Conservation (phyloP, 2,329 filamentous ascomycete species). For the Periconia macrospinosa region DNA sequence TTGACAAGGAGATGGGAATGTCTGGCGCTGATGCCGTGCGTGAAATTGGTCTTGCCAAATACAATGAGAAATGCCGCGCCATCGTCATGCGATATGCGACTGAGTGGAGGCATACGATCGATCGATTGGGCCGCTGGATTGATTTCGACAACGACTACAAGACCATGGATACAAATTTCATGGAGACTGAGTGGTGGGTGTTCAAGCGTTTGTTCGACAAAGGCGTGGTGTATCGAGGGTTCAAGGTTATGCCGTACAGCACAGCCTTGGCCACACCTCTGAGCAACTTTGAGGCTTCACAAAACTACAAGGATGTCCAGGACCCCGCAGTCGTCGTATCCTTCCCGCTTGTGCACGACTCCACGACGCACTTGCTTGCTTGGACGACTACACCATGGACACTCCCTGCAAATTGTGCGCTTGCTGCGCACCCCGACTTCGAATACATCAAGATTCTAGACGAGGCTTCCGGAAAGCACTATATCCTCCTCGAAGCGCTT, state of each 20-base stretch:
- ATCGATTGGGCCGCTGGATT: slow-evolving; percentile 90
- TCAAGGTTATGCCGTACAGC: slow-evolving; percentile 93
- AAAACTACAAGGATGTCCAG: slow-evolving; percentile 92
- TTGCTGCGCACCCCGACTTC: slow-evolving; percentile 79
- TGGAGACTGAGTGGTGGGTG: slow-evolving; percentile 97
- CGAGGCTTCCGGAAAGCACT: slow-evolving; percentile 78
- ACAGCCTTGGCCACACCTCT: slow-evolving; percentile 86
- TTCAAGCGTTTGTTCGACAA: slow-evolving; percentile 94
- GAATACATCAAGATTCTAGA: slow-evolving; percentile 88
- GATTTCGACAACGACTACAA: slow-evolving; percentile 99
- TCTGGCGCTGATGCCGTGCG: slow-evolving; percentile 84
- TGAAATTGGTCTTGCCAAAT: slow-evolving; percentile 82
- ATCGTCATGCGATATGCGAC: slow-evolving; percentile 90
- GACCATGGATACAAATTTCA: slow-evolving; percentile 94
- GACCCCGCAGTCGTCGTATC: slow-evolving; percentile 88
- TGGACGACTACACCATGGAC: slow-evolving; percentile 92
- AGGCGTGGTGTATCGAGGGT: slow-evolving; percentile 83
- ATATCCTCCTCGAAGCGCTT: slow-evolving; percentile 80
- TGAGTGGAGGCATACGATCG: slow-evolving; percentile 88
- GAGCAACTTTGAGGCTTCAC: slow-evolving; percentile 90
- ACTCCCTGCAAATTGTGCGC: slow-evolving; percentile 75
- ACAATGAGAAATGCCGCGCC: slow-evolving; percentile 87
- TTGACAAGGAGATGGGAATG: slow-evolving; percentile 93
- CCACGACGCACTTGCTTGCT: slow-evolving; percentile 73
- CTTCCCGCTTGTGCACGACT: slow-evolving; percentile 79